Evolutionary conservation across 2,329 filamentous ascomycete species (phyloP).

Genomic region (Calonectria leucothoes): DNA sequence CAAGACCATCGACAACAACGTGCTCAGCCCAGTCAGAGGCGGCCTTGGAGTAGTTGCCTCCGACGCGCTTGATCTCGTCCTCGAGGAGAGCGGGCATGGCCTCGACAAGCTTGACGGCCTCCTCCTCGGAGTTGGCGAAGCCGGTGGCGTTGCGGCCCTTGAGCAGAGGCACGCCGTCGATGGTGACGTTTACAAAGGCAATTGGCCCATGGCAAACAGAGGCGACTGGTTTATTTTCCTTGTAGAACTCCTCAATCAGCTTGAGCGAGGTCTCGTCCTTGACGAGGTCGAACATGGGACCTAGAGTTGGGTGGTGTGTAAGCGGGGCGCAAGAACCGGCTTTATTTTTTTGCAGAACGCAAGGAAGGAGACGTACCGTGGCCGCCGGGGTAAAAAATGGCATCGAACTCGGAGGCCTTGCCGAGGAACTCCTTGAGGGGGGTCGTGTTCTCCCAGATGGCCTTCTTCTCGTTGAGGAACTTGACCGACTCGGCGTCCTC

Average conservation of each 20-base stretch:
- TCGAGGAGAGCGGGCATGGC: conserved; percentile 72
- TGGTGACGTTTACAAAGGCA: conserved; percentile 68
- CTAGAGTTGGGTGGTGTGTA: background rate
- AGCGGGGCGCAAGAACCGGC: no score
- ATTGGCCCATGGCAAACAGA: conserved; percentile 78
- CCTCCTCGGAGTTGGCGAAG: conserved; percentile 70
- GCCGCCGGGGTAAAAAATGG: conserved; percentile 68
- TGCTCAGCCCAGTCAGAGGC: conserved; percentile 61
- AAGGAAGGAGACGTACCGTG: conserved; percentile 55
- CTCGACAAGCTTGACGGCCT: conserved; percentile 58
- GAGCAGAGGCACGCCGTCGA: conserved; percentile 65
- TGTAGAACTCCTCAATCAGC: conserved; percentile 72
- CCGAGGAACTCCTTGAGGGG: conserved; percentile 68
- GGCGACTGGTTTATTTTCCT: conserved; percentile 70
- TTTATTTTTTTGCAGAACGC: no score
- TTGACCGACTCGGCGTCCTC: conserved; percentile 61
- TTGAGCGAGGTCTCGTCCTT: conserved; percentile 66
- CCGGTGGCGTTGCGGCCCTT: conserved; percentile 69
- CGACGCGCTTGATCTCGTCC: conserved; percentile 62
- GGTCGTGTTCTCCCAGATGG: conserved; percentile 72
- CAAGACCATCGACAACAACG: conserved; percentile 61
- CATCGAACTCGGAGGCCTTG: conserved; percentile 71
- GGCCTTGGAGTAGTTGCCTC: conserved; percentile 68
- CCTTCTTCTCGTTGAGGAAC: conserved; percentile 67
- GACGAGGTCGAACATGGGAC: conserved; percentile 76